These are phyloP conservation scores for Blepharisma stoltei DNA, from an alignment of 73 alveolate genomes.

Conservation along the genomic window DNA sequence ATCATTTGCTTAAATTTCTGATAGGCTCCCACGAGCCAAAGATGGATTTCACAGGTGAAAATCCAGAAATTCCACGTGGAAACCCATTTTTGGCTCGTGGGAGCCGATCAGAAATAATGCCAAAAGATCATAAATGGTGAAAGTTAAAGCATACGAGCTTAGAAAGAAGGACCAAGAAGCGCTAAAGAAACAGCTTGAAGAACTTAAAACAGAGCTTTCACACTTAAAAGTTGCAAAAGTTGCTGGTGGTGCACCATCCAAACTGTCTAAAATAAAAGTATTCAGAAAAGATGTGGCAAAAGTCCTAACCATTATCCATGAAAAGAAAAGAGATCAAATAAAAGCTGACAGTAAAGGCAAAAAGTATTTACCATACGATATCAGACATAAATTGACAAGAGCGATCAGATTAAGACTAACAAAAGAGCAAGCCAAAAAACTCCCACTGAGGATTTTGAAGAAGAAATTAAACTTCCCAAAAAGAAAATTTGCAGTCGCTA, in stretches of 20 bases:
- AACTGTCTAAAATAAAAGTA: constrained; percentile 68
- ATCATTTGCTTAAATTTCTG: too few species aligned
- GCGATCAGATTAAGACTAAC: constrained; percentile 76
- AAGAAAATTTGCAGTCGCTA: constrained; percentile 79
- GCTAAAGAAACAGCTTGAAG: constrained; percentile 47
- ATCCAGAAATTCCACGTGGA: too few species aligned
- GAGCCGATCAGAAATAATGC: too few species aligned
- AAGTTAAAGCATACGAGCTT: constrained; percentile 68
- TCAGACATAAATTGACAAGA: constrained; percentile 83
- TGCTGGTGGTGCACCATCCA: constrained; percentile 76
- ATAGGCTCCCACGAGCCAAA: too few species aligned
- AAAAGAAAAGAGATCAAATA: constrained; percentile 77
- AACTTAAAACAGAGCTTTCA: constrained; percentile 59
- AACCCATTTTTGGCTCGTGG: too few species aligned
- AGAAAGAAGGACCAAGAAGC: constrained; percentile 63
- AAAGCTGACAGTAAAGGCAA: constrained; percentile 54
- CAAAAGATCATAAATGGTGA: too few species aligned
- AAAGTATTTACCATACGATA: constrained; percentile 71
- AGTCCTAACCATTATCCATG: constrained; percentile 78
- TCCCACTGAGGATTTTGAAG: constrained; percentile 72
- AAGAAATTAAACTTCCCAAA: constrained; percentile 72
- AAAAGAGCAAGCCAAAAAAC: constrained; percentile 59
- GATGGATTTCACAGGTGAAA: too few species aligned
- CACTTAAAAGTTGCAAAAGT: constrained; percentile 73
- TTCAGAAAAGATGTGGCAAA: constrained; percentile 86